phyloP scores from a whole-genome alignment of 1,139 yeast species.

The Diutina scorzettiae region DNA sequence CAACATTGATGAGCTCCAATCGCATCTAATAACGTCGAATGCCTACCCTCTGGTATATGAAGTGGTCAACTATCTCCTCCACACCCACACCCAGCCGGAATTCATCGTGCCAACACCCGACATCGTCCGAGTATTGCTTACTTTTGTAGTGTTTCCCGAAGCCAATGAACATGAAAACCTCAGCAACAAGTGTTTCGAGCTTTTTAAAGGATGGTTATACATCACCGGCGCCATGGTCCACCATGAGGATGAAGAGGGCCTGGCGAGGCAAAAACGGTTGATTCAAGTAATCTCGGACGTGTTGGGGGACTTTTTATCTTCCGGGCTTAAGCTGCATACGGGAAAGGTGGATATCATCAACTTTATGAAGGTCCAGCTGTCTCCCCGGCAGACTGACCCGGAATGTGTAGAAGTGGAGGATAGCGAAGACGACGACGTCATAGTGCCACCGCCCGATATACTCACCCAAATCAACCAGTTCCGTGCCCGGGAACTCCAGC shows the following conservation, averaged over 20 bases:
- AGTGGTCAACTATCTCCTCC: not conserved
- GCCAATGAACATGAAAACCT: not conserved
- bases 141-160: not conserved
- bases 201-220: not conserved
- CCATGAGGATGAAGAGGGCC: not conserved
- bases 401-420: not conserved
- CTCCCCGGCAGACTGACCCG: not conserved
- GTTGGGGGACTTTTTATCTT: not conserved
- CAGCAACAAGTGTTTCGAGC: not conserved
- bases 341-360: too few relatives aligned
- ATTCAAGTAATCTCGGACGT: not conserved
- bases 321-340: not conserved
- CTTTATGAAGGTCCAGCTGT: not conserved
- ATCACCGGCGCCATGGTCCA: not conserved
- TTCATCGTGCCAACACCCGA: not conserved
- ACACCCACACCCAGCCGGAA: not conserved
- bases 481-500: too few relatives aligned
- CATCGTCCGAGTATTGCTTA: not conserved
- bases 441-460: not conserved
- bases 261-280: not conserved
- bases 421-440: not conserved
- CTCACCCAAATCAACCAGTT: too few relatives aligned
- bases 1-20: not conserved
- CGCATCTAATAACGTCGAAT: not conserved
- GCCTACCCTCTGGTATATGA: not conserved